phyloP scores from a whole-genome alignment of 345 rosid genomes.

The Aegle marmelos region DNA sequence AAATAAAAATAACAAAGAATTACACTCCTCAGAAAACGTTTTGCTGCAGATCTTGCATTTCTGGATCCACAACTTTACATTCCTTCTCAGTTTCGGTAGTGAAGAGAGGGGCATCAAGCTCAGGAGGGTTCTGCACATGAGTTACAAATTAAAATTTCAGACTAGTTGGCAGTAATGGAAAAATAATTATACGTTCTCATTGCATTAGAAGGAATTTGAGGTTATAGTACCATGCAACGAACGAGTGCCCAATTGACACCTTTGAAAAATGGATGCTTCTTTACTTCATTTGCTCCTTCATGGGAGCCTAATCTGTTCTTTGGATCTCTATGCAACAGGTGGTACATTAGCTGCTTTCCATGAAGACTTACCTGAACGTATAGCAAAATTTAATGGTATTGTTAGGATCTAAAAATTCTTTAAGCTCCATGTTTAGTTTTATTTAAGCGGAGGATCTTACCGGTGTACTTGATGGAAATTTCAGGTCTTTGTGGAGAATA shows the following conservation, averaged over 20 bases:
- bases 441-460: slow-evolving; percentile 29
- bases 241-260: slow-evolving; percentile 86
- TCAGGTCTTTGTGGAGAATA: slow-evolving; percentile 81
- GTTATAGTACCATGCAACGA: slow-evolving; percentile 67
- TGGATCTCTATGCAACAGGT: slow-evolving; percentile 82
- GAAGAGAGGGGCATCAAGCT: slow-evolving; percentile 63
- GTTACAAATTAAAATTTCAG: not conserved
- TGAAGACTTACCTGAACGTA: slow-evolving; percentile 63
- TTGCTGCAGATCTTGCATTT: slow-evolving; percentile 62
- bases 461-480: slow-evolving; percentile 66
- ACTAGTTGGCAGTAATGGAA: not conserved
- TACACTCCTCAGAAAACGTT: slow-evolving; percentile 57
- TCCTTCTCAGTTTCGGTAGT: slow-evolving; percentile 39
- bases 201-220: not conserved
- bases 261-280: slow-evolving; percentile 78
- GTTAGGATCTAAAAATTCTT: not conserved
- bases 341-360: slow-evolving; percentile 73
- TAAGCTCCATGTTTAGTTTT: not conserved
- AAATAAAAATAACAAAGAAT: not conserved
- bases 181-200: not conserved
- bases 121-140: slow-evolving; percentile 63
- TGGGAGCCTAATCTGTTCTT: slow-evolving; percentile 70
- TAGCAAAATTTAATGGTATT: not conserved
- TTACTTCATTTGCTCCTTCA: slow-evolving; percentile 84
- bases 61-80: slow-evolving; percentile 53